Evolutionary conservation across 2,329 filamentous ascomycete species (phyloP).

Genomic region (Arthrocladium fulminans): DNA sequence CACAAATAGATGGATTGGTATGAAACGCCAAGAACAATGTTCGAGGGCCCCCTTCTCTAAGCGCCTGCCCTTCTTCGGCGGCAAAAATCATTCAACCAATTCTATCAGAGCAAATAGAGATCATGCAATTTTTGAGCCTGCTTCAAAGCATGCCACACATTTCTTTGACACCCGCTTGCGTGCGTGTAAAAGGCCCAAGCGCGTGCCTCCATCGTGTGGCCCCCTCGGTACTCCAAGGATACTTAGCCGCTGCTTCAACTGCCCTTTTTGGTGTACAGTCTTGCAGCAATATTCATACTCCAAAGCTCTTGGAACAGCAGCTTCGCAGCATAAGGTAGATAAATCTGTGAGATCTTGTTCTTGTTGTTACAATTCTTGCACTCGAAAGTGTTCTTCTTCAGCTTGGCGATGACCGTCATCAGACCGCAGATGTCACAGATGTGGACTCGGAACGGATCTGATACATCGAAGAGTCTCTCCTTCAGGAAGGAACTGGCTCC

Average conservation of each 20-base stretch:
- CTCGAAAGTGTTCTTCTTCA: conserved; percentile 92
- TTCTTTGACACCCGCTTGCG: background rate
- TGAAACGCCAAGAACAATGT: conserved; percentile 9
- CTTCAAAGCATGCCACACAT: background rate
- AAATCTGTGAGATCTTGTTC: conserved; percentile 94
- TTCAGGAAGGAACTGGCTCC: conserved; percentile 95
- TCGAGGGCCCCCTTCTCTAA: background rate
- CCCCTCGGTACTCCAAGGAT: background rate
- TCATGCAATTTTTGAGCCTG: background rate
- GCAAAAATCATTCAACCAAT: background rate
- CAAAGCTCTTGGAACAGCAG: conserved; percentile 96
- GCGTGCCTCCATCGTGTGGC: background rate
- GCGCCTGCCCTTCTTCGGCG: conserved; percentile 1
- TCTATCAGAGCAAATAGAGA: background rate
- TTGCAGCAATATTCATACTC: conserved; percentile 95
- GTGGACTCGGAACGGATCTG: conserved; percentile 94
- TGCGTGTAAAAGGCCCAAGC: background rate
- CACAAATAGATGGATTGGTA: background rate
- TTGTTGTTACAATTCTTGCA: conserved; percentile 98
- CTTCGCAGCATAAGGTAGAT: conserved; percentile 96
- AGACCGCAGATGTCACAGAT: conserved; percentile 97
- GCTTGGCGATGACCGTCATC: conserved; percentile 96
- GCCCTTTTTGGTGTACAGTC: conserved; percentile 75
- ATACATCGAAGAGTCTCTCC: conserved; percentile 93
- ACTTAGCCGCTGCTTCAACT: background rate